Evolutionary conservation across 2,329 filamentous ascomycete species (phyloP).

Genomic region (Talaromyces sp.): DNA sequence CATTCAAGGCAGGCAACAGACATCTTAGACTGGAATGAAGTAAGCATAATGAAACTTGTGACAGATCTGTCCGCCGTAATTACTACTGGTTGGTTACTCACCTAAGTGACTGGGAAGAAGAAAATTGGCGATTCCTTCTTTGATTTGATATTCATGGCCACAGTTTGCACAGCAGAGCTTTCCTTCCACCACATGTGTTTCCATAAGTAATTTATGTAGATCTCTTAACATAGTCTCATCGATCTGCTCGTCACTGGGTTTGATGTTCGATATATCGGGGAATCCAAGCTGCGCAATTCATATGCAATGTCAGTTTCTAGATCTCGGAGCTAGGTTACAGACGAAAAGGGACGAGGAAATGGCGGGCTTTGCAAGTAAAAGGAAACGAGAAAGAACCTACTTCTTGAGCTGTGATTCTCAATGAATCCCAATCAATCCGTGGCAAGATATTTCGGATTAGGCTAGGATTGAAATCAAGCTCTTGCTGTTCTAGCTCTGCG

Average conservation of each 20-base stretch:
- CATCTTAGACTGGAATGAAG: neutral
- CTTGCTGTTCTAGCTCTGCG: conserved; percentile 81
- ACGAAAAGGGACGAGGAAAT: neutral
- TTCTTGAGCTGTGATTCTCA: conserved; percentile 71
- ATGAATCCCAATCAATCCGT: conserved; percentile 80
- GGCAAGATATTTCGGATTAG: conserved; percentile 83
- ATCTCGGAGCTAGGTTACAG: neutral
- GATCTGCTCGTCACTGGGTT: conserved; percentile 61
- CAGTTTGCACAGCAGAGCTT: conserved; percentile 88
- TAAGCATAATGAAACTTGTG: neutral
- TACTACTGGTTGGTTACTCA: conserved; percentile 18
- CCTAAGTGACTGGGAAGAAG: conserved; percentile 86
- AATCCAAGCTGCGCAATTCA: conserved; percentile 65
- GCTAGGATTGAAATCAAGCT: conserved; percentile 73
- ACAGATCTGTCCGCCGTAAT: neutral
- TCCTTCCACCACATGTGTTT: conserved; percentile 86
- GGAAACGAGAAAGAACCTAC: conserved; percentile 20
- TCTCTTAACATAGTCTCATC: conserved; percentile 71
- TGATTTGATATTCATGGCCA: conserved; percentile 88
- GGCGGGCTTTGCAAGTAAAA: neutral
- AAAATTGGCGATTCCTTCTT: conserved; percentile 96
- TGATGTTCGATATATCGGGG: conserved; percentile 63
- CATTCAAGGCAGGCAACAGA: neutral
- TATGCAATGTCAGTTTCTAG: neutral
- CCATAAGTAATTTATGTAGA: conserved; percentile 75